phyloP scores from a whole-genome alignment of 352 stramenopile genomes.

The Phytopythium vexans region DNA sequence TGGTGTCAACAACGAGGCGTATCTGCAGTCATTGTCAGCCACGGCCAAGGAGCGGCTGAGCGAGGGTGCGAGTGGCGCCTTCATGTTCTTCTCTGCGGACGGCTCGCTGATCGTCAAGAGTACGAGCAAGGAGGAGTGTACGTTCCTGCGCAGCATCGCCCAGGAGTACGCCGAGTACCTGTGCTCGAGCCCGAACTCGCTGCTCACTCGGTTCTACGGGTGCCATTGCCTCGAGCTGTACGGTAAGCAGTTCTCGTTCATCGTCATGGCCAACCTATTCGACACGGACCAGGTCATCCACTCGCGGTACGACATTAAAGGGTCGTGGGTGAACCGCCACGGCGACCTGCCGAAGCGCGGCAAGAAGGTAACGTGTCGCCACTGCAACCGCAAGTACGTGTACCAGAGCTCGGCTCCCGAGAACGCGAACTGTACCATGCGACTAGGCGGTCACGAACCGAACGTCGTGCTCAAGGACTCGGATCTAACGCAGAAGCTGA shows the following conservation, averaged over 20 bases:
- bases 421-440: constrained; percentile 69
- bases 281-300: constrained; percentile 87
- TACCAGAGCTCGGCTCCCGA: constrained; percentile 66
- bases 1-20: constrained; percentile 81
- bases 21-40: constrained; percentile 76
- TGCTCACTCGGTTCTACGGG: constrained; percentile 89
- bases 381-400: constrained; percentile 86
- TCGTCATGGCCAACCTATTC: constrained; percentile 93
- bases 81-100: constrained; percentile 92
- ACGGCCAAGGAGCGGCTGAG: constrained; percentile 87
- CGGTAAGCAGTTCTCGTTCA: constrained; percentile 89
- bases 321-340: constrained; percentile 87
- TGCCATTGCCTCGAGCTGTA: constrained; percentile 90
- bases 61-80: constrained; percentile 86
- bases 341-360: constrained; percentile 76
- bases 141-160: constrained; percentile 83
- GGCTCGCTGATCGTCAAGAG: constrained; percentile 90
- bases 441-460: constrained; percentile 78
- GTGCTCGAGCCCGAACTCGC: constrained; percentile 75
- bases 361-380: constrained; percentile 87
- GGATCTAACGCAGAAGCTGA: constrained; percentile 87
- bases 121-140: constrained; percentile 85
- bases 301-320: constrained; percentile 90
- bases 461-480: constrained; percentile 89
- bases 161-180: constrained; percentile 87